Evolutionary conservation across 768 basidiomycete species (phyloP).

Genomic region (Mrakia blollopis): DNA sequence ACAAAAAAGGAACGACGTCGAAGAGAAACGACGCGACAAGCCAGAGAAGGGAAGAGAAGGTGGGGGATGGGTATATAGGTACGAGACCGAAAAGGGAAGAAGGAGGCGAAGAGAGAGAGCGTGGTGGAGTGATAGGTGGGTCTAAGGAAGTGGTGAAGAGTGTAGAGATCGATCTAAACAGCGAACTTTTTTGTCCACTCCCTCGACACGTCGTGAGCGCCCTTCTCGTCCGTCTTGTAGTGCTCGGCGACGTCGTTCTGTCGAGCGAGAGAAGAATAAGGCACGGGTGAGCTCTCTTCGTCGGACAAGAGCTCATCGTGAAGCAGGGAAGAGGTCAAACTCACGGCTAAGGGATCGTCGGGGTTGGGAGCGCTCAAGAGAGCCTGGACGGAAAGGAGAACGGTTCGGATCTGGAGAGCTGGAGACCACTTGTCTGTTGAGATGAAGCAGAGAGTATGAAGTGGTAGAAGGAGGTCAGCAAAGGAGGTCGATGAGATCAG

Average conservation of each 20-base stretch:
- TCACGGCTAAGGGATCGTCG: constrained; percentile 43
- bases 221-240: constrained; percentile 95
- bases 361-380: constrained; percentile 93
- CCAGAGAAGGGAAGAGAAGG: too few species aligned
- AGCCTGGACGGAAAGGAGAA: constrained; percentile 94
- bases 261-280: not conserved
- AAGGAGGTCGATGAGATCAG: not conserved
- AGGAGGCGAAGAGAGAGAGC: too few species aligned
- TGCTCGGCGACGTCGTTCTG: constrained; percentile 68
- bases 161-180: not conserved
- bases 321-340: not conserved
- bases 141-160: too few species aligned
- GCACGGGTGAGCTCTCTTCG: not conserved
- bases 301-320: too few species aligned
- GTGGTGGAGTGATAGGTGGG: too few species aligned
- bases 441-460: too few species aligned
- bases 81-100: too few species aligned
- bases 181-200: constrained; percentile 96
- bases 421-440: constrained; percentile 91
- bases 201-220: constrained; percentile 81
- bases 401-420: constrained; percentile 95
- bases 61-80: too few species aligned
- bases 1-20: too few species aligned
- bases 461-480: not conserved
- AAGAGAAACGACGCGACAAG: too few species aligned